Conservation (phyloP, 495 filamentous ascomycete species). For the Aspergillus ellipticus region DNA sequence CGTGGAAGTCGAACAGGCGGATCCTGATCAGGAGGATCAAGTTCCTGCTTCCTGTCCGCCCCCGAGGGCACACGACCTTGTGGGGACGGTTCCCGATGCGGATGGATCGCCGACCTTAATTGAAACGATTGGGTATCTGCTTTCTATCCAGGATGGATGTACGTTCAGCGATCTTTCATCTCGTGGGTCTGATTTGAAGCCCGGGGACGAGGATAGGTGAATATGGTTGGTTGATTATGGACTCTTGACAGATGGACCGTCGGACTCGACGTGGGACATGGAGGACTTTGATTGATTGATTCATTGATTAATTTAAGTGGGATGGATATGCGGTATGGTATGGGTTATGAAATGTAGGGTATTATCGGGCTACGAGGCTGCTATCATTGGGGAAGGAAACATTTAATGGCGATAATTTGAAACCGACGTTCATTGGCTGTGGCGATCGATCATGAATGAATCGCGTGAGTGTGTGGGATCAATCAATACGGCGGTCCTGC, state of each 20-base stretch:
- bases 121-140: not conserved
- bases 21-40: not conserved
- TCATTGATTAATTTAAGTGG: not conserved
- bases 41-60: too few relatives aligned
- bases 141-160: not conserved
- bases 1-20: not conserved
- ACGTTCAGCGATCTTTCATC: not conserved
- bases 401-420: too few relatives aligned
- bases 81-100: not conserved
- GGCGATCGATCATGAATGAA: too few relatives aligned
- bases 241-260: not conserved
- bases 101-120: not conserved
- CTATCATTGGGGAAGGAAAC: too few relatives aligned
- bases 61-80: not conserved
- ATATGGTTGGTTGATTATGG: not conserved
- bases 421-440: too few relatives aligned
- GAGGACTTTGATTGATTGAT: not conserved
- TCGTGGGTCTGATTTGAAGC: too few relatives aligned
- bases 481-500: too few relatives aligned
- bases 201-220: not conserved
- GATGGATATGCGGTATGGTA: not conserved
- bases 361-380: too few relatives aligned
- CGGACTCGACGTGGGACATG: not conserved
- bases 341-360: too few relatives aligned
- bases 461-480: too few relatives aligned